Conservation (phyloP, 2,329 filamentous ascomycete genomes). For the Sporothrix protearum region DNA sequence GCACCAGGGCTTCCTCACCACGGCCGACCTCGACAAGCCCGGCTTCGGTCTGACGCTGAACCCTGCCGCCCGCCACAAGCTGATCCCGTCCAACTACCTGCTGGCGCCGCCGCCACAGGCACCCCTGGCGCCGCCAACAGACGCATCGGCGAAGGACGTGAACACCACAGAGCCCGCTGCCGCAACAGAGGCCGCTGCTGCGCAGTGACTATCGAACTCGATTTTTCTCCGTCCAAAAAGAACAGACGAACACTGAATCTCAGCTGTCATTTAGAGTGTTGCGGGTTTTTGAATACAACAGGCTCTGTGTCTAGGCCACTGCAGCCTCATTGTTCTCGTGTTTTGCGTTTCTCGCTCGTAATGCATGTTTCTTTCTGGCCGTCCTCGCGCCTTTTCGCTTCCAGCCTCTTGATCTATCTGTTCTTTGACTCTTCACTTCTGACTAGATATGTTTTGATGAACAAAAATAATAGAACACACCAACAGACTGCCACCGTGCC, state of each 20-base stretch:
- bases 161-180: constrained; percentile 13
- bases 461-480: background rate
- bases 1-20: constrained; percentile 73
- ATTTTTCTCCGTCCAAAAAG: background rate
- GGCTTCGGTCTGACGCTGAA: constrained; percentile 89
- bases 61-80: constrained; percentile 63
- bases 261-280: background rate
- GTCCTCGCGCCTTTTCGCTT: background rate
- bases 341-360: background rate
- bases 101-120: constrained; percentile 62
- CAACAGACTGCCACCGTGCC: background rate
- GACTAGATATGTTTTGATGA: background rate
- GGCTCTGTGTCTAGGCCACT: background rate
- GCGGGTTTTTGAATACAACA: background rate
- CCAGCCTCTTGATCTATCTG: background rate
- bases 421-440: background rate
- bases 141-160: constrained; percentile 29
- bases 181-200: background rate
- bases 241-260: background rate
- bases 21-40: constrained; percentile 77
- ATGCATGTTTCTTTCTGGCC: background rate
- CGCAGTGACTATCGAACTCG: background rate
- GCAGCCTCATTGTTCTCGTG: background rate
- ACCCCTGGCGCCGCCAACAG: constrained; percentile 38
- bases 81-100: constrained; percentile 72